Evolutionary conservation across 2,329 filamentous ascomycete genomes (phyloP), one percentile per base, ranked within the genome.

Genomic region (Epichloe bromicola): DNA sequence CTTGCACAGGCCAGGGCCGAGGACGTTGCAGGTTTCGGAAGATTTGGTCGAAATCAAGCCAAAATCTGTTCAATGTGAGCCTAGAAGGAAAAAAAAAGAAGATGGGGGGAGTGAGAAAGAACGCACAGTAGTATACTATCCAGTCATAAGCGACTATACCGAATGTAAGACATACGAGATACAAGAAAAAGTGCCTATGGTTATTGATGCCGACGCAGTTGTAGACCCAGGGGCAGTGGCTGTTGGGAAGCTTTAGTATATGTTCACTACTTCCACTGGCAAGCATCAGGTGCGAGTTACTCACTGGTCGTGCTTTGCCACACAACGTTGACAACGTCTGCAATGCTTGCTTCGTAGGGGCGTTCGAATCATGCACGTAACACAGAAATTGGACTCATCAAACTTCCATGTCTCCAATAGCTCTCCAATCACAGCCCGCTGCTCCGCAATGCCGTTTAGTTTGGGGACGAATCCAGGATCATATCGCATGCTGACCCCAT

Each of bases 151-250:
- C 60, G 3, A 86, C 57, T 37, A 97, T 85, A 33, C 88, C 88
- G 15, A 86, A 56, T 50, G 88, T 86, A 55, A 98, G 71, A 60
- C 70, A 82, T 41, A 94, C 70, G 17, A 98, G 78, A 65, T 97
- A 98, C 47, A 96, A 72, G 61, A 96, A 86, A 67, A 98, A 98
- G 59, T 96, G 90, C 14, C 93, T 83, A 62, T 97, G 86, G 65
- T 97, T 98, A 71, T 97, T 97, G 56, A 93, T 80, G 42, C 88
- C 93, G 41, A 98, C 80, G 61, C 93, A 98, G 67, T 96, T 97
- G 69, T 95, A 86, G 23, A 97, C 87, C 93, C 93, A 98, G 0
- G 93, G 93, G 62, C 93, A 98, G 64, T 98, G 93, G 63, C 88
- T 94, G 51, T 4, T n/a, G 5, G 5, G 30, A 2, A 6, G n/a